Percentiles rank a stretch among this genome's conserved stretches.
phyloP scores from a whole-genome alignment of 495 filamentous ascomycete species.

The Neurospora sp. region DNA sequence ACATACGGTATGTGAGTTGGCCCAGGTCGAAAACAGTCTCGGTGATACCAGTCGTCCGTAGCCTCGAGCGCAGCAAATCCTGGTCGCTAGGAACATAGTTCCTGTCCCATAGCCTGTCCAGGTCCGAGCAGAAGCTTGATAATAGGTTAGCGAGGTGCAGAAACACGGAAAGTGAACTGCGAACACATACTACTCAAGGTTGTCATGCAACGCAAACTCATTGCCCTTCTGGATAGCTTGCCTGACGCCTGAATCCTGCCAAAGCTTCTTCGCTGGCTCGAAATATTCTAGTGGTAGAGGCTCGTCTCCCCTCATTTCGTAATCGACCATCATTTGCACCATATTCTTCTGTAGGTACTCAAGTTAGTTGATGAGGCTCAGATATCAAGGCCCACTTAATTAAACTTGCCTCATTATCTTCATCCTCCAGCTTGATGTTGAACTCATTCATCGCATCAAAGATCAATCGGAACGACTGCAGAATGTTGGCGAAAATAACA shows the following conservation, averaged over 20 bases:
- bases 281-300: conserved; percentile 59
- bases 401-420: conserved; percentile 62
- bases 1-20: conserved; percentile 95
- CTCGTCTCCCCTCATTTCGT: conserved; percentile 70
- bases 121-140: conserved; percentile 75
- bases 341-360: conserved; percentile 35
- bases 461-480: conserved; percentile 80
- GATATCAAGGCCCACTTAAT: neutral
- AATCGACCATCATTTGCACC: conserved; percentile 45
- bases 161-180: neutral
- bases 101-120: conserved; percentile 78
- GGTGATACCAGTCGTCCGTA: conserved; percentile 93
- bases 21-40: conserved; percentile 94
- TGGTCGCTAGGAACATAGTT: conserved; percentile 94
- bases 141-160: neutral
- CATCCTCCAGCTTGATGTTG: conserved; percentile 61
- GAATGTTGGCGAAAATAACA: conserved; percentile 88
- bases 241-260: conserved; percentile 76
- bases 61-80: conserved; percentile 83
- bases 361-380: neutral
- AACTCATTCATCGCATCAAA: conserved; percentile 90
- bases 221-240: conserved; percentile 80
- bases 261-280: conserved; percentile 71
- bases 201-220: conserved; percentile 94
- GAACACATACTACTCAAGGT: conserved; percentile 73